Evolutionary conservation across 257 asterid genomes (phyloP), one percentile per base, ranked within the genome.

Genomic region (Catharanthus roseus): DNA sequence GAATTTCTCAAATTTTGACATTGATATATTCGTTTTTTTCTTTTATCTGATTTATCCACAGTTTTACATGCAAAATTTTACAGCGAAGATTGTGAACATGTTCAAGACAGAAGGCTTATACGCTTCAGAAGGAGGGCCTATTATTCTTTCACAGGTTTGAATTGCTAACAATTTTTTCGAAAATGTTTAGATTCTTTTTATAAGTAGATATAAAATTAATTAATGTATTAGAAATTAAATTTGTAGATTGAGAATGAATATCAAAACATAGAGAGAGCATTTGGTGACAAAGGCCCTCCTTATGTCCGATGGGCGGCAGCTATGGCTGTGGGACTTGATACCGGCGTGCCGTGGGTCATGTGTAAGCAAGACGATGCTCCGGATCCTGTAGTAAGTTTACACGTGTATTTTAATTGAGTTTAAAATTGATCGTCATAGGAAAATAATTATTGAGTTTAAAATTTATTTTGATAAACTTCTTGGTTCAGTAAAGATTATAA

Each of bases 341-440:
- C 97, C 1, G 92, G 97, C 3, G 97, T 89, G 10, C 98, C 98
- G 12, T 93, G 98, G 98, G 80, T 78, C 3, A 93, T 93, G 98
- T 93, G 98, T 86, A 93, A 93, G 81, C 98, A 93, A 80, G 88
- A 86, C 39, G 92, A 93, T 36, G 98, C 97, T 71, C 98, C 98
- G 11, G 88, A 84, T 77, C 97, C 96, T 0, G 80, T 93, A 88
- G 98, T 93, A 83, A 71, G 47, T 66, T n/a, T 73, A 6, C 29
- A 26, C 0, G 0, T 11, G 10, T 12, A 1, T 10, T 28, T 34
- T 26, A 53, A 42, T 65, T 21, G 0, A 24, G 29, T 19, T 6
- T 3, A 15, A 42, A 42, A 8, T 8, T 8, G 1, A 42, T 15
- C 11, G 9, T 2, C 49, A 1, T 38, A 3, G 3, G 42, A 38